phyloP scores from a whole-genome alignment of 148 eudicot species.

The Salicornia ramosissima region DNA sequence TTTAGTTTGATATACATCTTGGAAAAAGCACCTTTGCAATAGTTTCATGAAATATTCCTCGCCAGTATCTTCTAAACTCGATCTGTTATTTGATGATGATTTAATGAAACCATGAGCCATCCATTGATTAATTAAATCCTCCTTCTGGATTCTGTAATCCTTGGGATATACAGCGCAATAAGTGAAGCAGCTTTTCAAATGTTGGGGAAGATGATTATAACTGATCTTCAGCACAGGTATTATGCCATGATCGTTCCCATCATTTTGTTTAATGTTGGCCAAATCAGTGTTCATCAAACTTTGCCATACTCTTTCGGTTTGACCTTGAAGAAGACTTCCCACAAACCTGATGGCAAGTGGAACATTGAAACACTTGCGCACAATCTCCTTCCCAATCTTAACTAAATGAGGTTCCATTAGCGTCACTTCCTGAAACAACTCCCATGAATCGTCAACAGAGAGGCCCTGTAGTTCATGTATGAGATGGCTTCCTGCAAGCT shows the following conservation, averaged over 20 bases:
- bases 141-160: slow-evolving; percentile 12
- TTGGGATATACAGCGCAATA: slow-evolving; percentile 22
- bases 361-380: neutral
- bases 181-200: slow-evolving; percentile 17
- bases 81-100: neutral
- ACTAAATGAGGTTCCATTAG: neutral
- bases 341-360: slow-evolving; percentile 4
- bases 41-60: slow-evolving; percentile 14
- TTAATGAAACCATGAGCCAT: no score
- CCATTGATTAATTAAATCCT: neutral
- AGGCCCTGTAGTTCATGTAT: neutral
- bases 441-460: slow-evolving; percentile 7
- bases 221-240: slow-evolving; percentile 19
- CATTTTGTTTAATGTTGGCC: neutral
- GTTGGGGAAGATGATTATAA: slow-evolving; percentile 23
- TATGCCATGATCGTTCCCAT: neutral
- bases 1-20: neutral
- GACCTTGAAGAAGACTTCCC: neutral
- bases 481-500: neutral
- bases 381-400: neutral
- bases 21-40: slow-evolving; percentile 23
- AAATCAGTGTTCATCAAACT: neutral
- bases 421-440: neutral
- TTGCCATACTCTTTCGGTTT: neutral
- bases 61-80: slow-evolving; percentile 16